Base-by-base conservation (phyloP, 1,139 yeast genomes). In the Citeromyces hawaiiensis region DNA sequence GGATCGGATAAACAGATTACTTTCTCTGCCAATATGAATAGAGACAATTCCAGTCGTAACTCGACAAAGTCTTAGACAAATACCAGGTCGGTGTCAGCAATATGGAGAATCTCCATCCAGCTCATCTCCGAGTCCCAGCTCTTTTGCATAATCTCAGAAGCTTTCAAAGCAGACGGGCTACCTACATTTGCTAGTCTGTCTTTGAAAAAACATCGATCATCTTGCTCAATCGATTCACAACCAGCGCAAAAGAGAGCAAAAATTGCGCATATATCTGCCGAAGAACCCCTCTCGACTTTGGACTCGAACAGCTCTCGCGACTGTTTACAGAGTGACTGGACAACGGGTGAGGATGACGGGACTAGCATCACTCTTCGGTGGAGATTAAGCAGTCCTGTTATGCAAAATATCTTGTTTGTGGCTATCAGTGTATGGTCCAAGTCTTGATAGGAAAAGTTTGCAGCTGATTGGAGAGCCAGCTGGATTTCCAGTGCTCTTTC, bases 171-270 rank as follows among this genome's bases (percentile, higher is more conserved):
- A 44, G 69, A 67, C 5, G 61, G 56, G 25, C 71, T 65, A 0
- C 83, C 83, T 48, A 59, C 58, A 9, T 55, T 55, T 6, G 58
- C 59, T 41, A 76, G 52, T 43, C 77, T 59, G 2, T 56, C 51
- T 15, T 52, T 44, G 47, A 65, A 72, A 21, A 69, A 57, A 1
- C 45, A 44, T 37, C 70, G 57, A 43, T 53, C 50, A 1, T 51
- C 50, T 1, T 48, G 49, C 41, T 67, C 64, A 13, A 66, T 44
- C 7, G 71, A 64, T 44, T 77, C 85, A 56, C 81, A 73, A 4
- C 76, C 83, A 38, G 77, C 74, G 38, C 74, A 64, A 50, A 77
- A 76, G 10, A 68, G 51, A 29, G 78, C 70, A 44, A 75, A 72
- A 1, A 74, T 62, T 3, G 73, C 59, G 47, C 83, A 74, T 3